Evolutionary conservation across 1,284 basidiomycete genomes (phyloP).

Genomic region (Heterobasidion parviporum): DNA sequence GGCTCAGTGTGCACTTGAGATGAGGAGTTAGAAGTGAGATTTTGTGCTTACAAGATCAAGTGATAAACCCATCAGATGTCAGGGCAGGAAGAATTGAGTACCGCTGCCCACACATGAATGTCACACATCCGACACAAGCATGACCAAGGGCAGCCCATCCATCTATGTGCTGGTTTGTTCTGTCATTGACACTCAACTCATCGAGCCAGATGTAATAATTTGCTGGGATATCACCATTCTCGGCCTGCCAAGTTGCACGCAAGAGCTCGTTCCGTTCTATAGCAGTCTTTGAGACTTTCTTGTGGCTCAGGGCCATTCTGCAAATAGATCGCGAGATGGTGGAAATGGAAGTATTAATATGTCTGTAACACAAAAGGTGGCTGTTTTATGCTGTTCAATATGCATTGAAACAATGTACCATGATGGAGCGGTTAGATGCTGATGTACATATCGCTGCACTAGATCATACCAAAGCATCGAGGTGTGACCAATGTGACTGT

Average conservation of each 20-base stretch:
- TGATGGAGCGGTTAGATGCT: too few relatives aligned
- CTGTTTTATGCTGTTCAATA: too few relatives aligned
- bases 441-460: too few relatives aligned
- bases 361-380: too few relatives aligned
- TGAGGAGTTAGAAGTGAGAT: not conserved
- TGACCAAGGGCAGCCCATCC: slow-evolving; percentile 4
- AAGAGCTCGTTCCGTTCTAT: slow-evolving; percentile 5
- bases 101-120: not conserved
- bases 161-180: not conserved
- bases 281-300: slow-evolving; percentile 2
- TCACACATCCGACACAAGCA: not conserved
- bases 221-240: not conserved
- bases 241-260: not conserved
- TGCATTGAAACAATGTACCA: too few relatives aligned
- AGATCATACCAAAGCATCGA: too few relatives aligned
- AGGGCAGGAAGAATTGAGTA: slow-evolving; percentile 6
- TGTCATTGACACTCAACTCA: slow-evolving; percentile 4
- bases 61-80: not conserved
- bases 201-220: slow-evolving; percentile 4
- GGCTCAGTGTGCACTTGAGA: not conserved
- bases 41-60: not conserved
- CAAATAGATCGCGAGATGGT: too few relatives aligned
- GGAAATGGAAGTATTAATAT: too few relatives aligned
- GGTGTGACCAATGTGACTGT: too few relatives aligned
- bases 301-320: not conserved